Base-by-base conservation (phyloP, 176 grass and related monocot genomes). In the Hsuehochloa calcarea region DNA sequence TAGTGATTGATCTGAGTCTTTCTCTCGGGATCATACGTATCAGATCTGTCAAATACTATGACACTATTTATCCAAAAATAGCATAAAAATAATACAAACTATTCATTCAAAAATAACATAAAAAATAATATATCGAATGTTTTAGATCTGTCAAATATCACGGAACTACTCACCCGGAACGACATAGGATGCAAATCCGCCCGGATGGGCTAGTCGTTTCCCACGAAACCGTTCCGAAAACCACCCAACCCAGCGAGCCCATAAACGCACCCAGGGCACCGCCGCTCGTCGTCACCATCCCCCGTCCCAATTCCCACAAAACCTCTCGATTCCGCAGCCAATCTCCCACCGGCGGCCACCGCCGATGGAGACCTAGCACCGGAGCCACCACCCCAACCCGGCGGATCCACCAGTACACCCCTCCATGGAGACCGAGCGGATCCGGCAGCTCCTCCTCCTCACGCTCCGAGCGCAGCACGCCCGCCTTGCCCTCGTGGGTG, bases 401-500 rank as follows among this genome's bases (percentile, higher is more conserved):
- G 60, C 63, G 68, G 80, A 77, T 84, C 68, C 49, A 4, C 0
- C 12, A 26, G 26, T 4, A 9, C 44, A 45, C 2, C 14, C 52
- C 45, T 35, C 51, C 74, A 97, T 97, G 94, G 94, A 93, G 76
- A 37, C 86, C 74, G 81, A 97, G 88, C 89, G 91, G 65, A 84
- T 90, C 68, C 81, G 23, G 15, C 81, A 86, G 65, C 87, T 93
- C 70, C 78, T 96, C 84, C 84, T 93, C 89, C 87, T 97, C 86
- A 85, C 83, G 74, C 87, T 69, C 54, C 79, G 87, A 62, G 79
- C 86, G 72, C 74, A 68, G 69, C 86, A 25, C 79, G 41, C 87
- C 77, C 94, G 91, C 78, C 86, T 97, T 61, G 94, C 89, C 78
- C 94, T 97, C 91, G 91, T 97, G 91, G 94, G 94, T 90, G 94